These are phyloP conservation scores for Cocos nucifera DNA, from an alignment of 176 grass and related monocot species.

Conservation along the genomic window DNA sequence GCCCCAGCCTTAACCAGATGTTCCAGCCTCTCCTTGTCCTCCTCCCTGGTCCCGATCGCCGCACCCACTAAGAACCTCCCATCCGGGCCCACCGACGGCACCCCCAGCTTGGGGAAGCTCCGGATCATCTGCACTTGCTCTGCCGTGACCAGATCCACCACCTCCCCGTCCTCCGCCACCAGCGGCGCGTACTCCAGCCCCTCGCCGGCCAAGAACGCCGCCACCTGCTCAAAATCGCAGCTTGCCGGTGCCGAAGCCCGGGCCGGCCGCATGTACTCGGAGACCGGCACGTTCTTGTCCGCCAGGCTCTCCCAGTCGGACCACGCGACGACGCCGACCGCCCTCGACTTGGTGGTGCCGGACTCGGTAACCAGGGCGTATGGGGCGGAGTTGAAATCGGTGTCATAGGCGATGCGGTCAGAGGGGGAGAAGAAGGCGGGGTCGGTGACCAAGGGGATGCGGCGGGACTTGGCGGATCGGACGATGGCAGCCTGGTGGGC, in stretches of 20 bases:
- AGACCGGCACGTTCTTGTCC: slow-evolving; percentile 16
- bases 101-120: slow-evolving; percentile 69
- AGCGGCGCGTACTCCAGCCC: slow-evolving; percentile 70
- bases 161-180: slow-evolving; percentile 51
- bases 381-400: slow-evolving; percentile 36
- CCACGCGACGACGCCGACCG: slow-evolving; percentile 37
- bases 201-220: slow-evolving; percentile 50
- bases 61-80: slow-evolving; percentile 60
- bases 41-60: slow-evolving; percentile 72
- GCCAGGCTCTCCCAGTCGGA: slow-evolving; percentile 33
- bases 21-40: slow-evolving; percentile 69
- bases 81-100: slow-evolving; percentile 51
- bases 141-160: slow-evolving; percentile 57
- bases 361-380: slow-evolving; percentile 68
- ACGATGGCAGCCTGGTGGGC: slow-evolving; percentile 50
- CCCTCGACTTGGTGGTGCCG: slow-evolving; percentile 43
- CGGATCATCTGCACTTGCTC: slow-evolving; percentile 70
- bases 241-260: slow-evolving; percentile 30
- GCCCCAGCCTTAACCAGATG: slow-evolving; percentile 58
- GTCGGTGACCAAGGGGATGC: slow-evolving; percentile 55
- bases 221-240: slow-evolving; percentile 57
- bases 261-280: slow-evolving; percentile 53
- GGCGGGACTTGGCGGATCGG: slow-evolving; percentile 66
- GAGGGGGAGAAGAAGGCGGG: slow-evolving; percentile 45
- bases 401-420: slow-evolving; percentile 9